Conservation (phyloP, 352 stramenopile genomes). For the Globisporangium iwayamae region DNA sequence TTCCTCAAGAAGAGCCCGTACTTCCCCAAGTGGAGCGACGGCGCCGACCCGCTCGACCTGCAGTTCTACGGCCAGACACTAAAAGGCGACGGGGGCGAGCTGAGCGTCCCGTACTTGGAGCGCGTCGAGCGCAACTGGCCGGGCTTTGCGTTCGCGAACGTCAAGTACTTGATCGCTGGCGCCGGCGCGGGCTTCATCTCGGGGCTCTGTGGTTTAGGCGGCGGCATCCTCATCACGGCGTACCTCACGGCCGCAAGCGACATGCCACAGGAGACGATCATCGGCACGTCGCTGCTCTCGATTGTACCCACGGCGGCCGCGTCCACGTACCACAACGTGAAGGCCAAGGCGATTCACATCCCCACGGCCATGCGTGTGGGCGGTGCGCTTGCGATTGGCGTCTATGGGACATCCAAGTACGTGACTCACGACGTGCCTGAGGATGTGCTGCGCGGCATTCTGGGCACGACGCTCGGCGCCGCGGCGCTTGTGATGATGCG, state of each 20-base stretch:
- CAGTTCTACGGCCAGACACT: conserved; percentile 60
- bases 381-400: conserved; percentile 50
- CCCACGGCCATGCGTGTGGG: conserved; percentile 67
- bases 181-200: conserved; percentile 81
- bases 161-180: conserved; percentile 75
- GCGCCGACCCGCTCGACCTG: conserved; percentile 57
- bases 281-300: conserved; percentile 79
- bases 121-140: conserved; percentile 34
- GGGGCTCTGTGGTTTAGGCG: conserved; percentile 74
- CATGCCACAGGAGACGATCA: conserved; percentile 81
- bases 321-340: conserved; percentile 79
- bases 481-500: conserved; percentile 81
- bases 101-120: conserved; percentile 40
- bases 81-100: conserved; percentile 4
- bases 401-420: conserved; percentile 83
- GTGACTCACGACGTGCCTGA: conserved; percentile 76
- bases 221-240: conserved; percentile 83
- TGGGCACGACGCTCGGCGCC: conserved; percentile 62
- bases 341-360: conserved; percentile 75
- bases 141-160: conserved; percentile 52
- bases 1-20: conserved; percentile 78
- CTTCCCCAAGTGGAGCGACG: conserved; percentile 69
- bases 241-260: conserved; percentile 84
- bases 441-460: conserved; percentile 65
- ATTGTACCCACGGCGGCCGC: conserved; percentile 80